These are phyloP conservation scores for Daldinia decipiens DNA, from an alignment of 495 filamentous ascomycete species.

Conservation along the genomic window DNA sequence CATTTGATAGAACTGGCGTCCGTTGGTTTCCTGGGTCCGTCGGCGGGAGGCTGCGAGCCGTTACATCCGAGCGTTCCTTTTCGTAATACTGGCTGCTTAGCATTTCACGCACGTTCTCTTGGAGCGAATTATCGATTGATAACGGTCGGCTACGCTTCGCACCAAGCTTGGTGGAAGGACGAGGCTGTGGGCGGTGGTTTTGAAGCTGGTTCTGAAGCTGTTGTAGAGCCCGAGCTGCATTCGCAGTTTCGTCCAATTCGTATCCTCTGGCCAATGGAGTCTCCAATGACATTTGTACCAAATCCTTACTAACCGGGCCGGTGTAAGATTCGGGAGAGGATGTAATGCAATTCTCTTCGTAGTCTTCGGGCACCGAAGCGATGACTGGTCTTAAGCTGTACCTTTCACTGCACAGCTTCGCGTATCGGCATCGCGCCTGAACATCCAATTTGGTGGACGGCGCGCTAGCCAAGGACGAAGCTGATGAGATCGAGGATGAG, in stretches of 20 bases:
- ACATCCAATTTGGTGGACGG: conserved; percentile 76
- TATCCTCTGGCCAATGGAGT: conserved; percentile 56
- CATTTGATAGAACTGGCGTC: conserved; percentile 50
- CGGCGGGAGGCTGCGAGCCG: conserved; percentile 42
- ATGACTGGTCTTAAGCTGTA: conserved; percentile 57
- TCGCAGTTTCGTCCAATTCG: conserved; percentile 60
- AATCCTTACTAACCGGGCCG: conserved; percentile 62
- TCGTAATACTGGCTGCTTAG: conserved; percentile 50
- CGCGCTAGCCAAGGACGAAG: conserved; percentile 72
- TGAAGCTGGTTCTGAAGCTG: conserved; percentile 65
- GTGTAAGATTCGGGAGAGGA: conserved; percentile 71
- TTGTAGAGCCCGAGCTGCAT: conserved; percentile 75
- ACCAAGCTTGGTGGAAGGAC: conserved; percentile 44
- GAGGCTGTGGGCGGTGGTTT: conserved; percentile 49
- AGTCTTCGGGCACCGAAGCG: conserved; percentile 63
- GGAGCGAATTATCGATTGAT: conserved; percentile 73
- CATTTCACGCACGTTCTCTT: conserved; percentile 78
- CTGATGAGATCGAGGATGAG: conserved; percentile 78
- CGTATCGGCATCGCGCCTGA: conserved; percentile 84
- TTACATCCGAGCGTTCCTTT: conserved; percentile 53
- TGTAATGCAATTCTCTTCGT: conserved; percentile 65
- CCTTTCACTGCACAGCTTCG: conserved; percentile 69
- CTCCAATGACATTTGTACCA: conserved; percentile 63
- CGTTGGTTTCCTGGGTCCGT: conserved; percentile 43
- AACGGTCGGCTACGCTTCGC: conserved; percentile 75